Conservation (phyloP, 768 basidiomycete species). For the Phylloporus arenicola region DNA sequence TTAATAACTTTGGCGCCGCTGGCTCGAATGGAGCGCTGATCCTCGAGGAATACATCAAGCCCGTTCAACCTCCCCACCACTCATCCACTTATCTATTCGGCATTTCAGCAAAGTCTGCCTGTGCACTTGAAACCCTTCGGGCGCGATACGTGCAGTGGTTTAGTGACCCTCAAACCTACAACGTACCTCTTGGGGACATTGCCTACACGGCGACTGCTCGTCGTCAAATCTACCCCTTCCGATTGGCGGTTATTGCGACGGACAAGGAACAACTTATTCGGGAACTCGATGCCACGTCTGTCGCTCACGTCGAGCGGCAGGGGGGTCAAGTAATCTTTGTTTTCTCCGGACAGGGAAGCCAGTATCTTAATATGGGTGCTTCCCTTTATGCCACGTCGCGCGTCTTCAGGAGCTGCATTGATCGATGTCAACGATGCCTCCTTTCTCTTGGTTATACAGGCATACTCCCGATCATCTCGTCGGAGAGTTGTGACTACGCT, state of each 20-base stretch:
- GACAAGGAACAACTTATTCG: conserved; percentile 42
- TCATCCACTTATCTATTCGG: conserved; percentile 43
- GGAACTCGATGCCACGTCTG: conserved; percentile 35
- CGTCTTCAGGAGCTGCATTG: conserved; percentile 47
- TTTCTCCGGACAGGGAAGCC: conserved; percentile 70
- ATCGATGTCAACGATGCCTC: conserved; percentile 54
- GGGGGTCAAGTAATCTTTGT: conserved; percentile 50
- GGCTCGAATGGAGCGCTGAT: conserved; percentile 64
- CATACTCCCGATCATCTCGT: conserved; percentile 40
- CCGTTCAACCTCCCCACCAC: background rate
- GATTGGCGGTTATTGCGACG: conserved; percentile 45
- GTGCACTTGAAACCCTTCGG: conserved; percentile 45
- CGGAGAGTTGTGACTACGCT: conserved; percentile 19
- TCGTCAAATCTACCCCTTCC: conserved; percentile 48
- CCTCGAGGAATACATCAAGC: conserved; percentile 46
- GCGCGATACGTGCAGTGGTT: conserved; percentile 46
- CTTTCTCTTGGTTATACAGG: conserved; percentile 45
- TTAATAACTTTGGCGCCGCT: conserved; percentile 75
- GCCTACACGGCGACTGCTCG: conserved; percentile 68
- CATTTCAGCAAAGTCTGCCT: conserved; percentile 55
- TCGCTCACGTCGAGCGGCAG: conserved; percentile 27
- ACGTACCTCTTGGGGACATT: conserved; percentile 41
- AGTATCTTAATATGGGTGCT: conserved; percentile 61
- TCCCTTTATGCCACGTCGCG: conserved; percentile 46
- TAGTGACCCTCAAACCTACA: conserved; percentile 19